phyloP scores from a whole-genome alignment of 139 green algal species.

The Yamagishiella unicocca region DNA sequence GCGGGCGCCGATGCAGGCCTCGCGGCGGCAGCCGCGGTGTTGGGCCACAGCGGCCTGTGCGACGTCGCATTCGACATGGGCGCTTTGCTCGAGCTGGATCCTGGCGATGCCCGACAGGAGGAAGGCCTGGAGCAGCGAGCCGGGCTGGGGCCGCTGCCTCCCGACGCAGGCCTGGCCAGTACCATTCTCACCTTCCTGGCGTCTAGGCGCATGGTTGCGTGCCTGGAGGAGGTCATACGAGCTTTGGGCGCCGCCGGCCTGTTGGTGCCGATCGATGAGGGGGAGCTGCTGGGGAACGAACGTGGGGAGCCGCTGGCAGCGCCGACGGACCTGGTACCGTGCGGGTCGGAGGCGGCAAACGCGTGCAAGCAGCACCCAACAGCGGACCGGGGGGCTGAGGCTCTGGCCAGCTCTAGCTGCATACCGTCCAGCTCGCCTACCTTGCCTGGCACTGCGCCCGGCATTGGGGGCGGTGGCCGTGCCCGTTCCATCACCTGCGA shows the following conservation, averaged over 20 bases:
- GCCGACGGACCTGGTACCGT: too few species aligned
- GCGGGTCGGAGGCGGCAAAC: background rate
- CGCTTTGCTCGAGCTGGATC: background rate
- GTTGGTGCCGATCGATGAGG: background rate
- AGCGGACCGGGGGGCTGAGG: background rate
- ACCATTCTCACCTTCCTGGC: background rate
- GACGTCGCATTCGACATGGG: slow-evolving; percentile 14
- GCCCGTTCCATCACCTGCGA: background rate
- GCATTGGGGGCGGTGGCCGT: background rate
- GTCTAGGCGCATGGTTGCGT: background rate
- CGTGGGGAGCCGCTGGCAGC: too few species aligned
- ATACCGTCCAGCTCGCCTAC: too few species aligned
- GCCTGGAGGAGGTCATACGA: background rate
- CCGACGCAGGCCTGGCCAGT: background rate
- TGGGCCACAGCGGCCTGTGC: background rate
- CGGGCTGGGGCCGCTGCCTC: background rate
- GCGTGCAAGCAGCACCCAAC: background rate
- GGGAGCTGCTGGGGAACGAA: background rate
- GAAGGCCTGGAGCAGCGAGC: too few species aligned
- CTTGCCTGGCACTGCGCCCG: background rate
- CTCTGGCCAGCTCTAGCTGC: background rate
- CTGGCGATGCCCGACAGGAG: background rate
- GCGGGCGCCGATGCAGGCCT: background rate
- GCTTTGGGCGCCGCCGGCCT: background rate
- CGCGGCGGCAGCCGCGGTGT: background rate